A percentile compares a stretch with the other conserved stretches of the same genome.
Evolutionary conservation across 2,329 filamentous ascomycete genomes (phyloP).

Genomic region (Calonectria pseudoturangicola): DNA sequence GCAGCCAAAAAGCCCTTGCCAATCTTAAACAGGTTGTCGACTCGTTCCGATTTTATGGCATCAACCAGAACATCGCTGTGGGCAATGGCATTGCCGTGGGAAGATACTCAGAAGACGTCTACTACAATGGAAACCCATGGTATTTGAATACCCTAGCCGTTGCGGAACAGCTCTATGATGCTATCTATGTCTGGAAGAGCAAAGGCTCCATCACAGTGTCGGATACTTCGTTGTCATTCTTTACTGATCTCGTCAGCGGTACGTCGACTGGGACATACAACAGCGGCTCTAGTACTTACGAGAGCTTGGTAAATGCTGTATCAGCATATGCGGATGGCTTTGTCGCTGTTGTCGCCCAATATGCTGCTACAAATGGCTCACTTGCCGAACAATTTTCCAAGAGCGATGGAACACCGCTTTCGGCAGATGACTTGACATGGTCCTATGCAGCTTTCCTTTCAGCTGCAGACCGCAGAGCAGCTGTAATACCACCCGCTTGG

Average conservation of each 20-base stretch:
- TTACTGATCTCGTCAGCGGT: constrained; percentile 77
- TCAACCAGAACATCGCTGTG: constrained; percentile 79
- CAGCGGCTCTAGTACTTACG: constrained; percentile 67
- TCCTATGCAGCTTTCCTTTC: constrained; percentile 83
- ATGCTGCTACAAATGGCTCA: constrained; percentile 77
- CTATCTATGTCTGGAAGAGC: constrained; percentile 81
- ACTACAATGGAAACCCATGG: constrained; percentile 89
- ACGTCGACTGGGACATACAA: constrained; percentile 78
- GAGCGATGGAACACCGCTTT: constrained; percentile 71
- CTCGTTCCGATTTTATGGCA: constrained; percentile 82
- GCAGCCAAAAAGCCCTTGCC: constrained; percentile 79
- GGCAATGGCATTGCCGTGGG: constrained; percentile 78
- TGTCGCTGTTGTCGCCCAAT: constrained; percentile 76
- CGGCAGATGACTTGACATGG: constrained; percentile 82
- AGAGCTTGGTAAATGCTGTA: constrained; percentile 73
- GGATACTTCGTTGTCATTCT: constrained; percentile 80
- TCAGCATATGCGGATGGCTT: constrained; percentile 77
- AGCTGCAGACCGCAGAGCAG: constrained; percentile 73
- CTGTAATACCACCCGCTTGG: constrained; percentile 75
- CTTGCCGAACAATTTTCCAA: constrained; percentile 81
- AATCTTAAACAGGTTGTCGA: constrained; percentile 87
- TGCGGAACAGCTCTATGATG: constrained; percentile 87
- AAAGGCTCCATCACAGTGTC: constrained; percentile 79
- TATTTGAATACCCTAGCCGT: constrained; percentile 85
- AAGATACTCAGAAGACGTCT: constrained; percentile 82